phyloP scores from a whole-genome alignment of 78 protist species.

The Speleostelium caveatum region DNA sequence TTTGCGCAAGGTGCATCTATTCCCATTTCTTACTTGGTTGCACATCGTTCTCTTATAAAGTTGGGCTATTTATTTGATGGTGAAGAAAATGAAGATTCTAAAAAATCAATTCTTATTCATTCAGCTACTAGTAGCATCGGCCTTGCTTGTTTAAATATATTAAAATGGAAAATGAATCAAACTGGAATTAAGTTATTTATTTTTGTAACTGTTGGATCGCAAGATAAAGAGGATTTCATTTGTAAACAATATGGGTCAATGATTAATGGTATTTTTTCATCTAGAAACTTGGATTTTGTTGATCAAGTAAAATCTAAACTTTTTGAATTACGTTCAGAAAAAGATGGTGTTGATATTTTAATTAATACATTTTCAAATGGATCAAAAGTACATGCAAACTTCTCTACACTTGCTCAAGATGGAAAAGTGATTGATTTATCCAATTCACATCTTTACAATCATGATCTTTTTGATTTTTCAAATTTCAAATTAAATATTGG shows the following conservation, averaged over 20 bases:
- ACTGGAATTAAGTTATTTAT: neutral
- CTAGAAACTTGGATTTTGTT: constrained; percentile 5
- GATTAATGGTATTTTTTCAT: constrained; percentile 38
- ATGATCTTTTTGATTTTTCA: neutral
- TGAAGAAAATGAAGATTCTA: neutral
- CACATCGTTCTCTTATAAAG: neutral
- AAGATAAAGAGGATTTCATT: constrained; percentile 28
- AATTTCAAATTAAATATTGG: constrained; percentile 1
- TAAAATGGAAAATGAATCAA: constrained; percentile 46
- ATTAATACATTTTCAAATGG: constrained; percentile 6
- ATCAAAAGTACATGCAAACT: neutral
- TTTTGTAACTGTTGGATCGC: constrained; percentile 16
- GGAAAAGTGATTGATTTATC: constrained; percentile 60
- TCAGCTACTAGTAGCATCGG: constrained; percentile 29
- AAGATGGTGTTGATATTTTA: constrained; percentile 23
- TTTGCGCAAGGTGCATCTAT: constrained; percentile 15
- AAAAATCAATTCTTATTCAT: constrained; percentile 1
- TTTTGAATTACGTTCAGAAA: too few relatives aligned
- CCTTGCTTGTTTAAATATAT: constrained; percentile 82
- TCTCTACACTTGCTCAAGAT: neutral
- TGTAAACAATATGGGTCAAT: neutral
- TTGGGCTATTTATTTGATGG: too few relatives aligned
- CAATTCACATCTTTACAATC: neutral
- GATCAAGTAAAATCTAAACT: too few relatives aligned
- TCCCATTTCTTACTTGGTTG: neutral